Base-by-base conservation (phyloP, 495 filamentous ascomycete species). In the Neurospora sp. region DNA sequence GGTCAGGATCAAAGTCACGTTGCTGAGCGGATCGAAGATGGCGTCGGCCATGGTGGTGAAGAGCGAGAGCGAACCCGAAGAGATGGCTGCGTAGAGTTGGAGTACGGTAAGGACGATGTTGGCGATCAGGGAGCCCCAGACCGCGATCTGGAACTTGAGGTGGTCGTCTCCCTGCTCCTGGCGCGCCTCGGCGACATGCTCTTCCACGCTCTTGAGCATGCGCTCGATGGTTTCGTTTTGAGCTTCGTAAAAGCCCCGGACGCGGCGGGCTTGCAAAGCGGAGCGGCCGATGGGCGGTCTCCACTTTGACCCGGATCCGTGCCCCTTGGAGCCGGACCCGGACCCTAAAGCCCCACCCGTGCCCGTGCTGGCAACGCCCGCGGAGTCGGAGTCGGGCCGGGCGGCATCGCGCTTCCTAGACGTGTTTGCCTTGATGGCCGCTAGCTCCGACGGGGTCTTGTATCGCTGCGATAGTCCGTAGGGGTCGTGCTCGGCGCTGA, bases 1-100 rank as follows among this genome's bases (percentile, higher is more conserved):
- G 78, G 90, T 93, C 38, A 98, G 83, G 69, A 98, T 93, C 5
- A 99, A 87, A 0, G 93, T 95, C 44, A 97, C 78, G 82, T 98
- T 98, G 79, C 91, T 94, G 80, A 96, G 77, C 18, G 96, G 96
- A 80, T 99, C 96, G 84, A 99, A 99, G 76, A 99, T 87, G 35
- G 95, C 91, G 82, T 99, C 96, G 41, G 95, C 96, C 93, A 97
- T 97, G 71, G 96, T 99, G 8, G 96, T 97, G 86, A 98, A 97
- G 70, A 99, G 89, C 6, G 95, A 98, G 46, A 98, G 87, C 7
- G 94, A 97, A 27, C 91, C 89, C 3, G 94, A 97, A 1, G 93
- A 90, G 40, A 92, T 87, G 70, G 96, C 96, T 39, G 90, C 96
- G 83, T 97, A 99, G 46, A 98, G 83, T 78, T 99, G 96, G 5